Evolutionary conservation across 2,329 filamentous ascomycete genomes (phyloP), one percentile per base, ranked within the genome.

Genomic region (Scleromitrula shiraiana): DNA sequence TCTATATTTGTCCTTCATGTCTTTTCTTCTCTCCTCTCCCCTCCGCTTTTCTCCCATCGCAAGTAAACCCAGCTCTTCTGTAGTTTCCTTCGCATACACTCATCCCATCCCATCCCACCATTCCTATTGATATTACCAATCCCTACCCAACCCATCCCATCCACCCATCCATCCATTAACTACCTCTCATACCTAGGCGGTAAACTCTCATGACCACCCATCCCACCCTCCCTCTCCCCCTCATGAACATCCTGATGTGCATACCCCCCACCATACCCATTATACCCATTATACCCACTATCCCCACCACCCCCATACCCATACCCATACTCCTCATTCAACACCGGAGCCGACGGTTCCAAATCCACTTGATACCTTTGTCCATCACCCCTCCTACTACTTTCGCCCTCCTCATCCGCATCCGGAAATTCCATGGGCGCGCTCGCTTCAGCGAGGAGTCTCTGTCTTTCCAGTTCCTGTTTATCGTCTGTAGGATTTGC

Each of bases 401-500:
- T 62, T 39, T 50, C 61, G 47, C 40, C 62, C 30, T 64, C 54
- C 53, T 64, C 48, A 39, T 63, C 50, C 41, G 80, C 77, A 5
- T 74, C 71, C 0, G 75, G 75, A 37, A 79, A 75, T 17, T 68
- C 62, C 1, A 68, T 65, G 3, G 77, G 77, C 2, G 73, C 72
- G 56, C 76, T 80, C 4, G 71, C 71, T 59, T 77, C 69, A 40
- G 67, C 65, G 52, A 78, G 62, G 12, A 80, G 61, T 41, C 76
- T 68, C 50, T 66, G 73, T 23, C 75, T 69, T 59, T 85, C 80
- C 10, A 85, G 64, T 59, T 88, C 83, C 58, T 79, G 76, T 59
- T 87, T 87, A 59, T 87, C 90, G 47, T 93, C 86, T 12, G 64
- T 56, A 49, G 60, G 38, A 38, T 62, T 55, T 7, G 51, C 51